A percentile compares a stretch with the other conserved stretches of the same genome.
Conservation (phyloP, 768 basidiomycete genomes). For the Tephrocybe rancida region DNA sequence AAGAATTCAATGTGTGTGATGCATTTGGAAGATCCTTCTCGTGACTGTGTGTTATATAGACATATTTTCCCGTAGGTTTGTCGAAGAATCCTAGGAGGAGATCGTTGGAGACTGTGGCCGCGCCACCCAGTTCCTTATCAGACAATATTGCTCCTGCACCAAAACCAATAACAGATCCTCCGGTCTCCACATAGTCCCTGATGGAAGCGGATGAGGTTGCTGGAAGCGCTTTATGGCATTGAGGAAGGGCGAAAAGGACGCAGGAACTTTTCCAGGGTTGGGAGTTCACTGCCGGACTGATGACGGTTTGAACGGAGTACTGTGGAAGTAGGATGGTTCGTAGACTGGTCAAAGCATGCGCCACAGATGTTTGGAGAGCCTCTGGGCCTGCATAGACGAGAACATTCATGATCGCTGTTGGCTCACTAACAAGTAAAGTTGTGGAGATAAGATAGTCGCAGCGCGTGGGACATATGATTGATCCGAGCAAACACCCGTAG, state of each 20-base stretch:
- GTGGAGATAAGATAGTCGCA: background rate
- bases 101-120: conserved; percentile 22
- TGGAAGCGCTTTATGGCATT: conserved; percentile 47
- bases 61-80: conserved; percentile 30
- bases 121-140: conserved; percentile 24
- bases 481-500: no score
- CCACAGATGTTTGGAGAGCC: conserved; percentile 45
- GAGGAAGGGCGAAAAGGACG: conserved; percentile 79
- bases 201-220: conserved; percentile 47
- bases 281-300: conserved; percentile 52
- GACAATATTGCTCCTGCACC: conserved; percentile 55
- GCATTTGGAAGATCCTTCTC: conserved; percentile 11
- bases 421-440: background rate
- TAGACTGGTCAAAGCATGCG: conserved; percentile 48
- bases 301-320: conserved; percentile 77
- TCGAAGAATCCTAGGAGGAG: conserved; percentile 39
- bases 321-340: conserved; percentile 63
- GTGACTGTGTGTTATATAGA: conserved; percentile 25
- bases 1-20: conserved; percentile 18
- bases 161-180: conserved; percentile 73
- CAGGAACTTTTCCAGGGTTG: conserved; percentile 82
- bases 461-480: no score
- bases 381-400: conserved; percentile 72
- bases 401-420: conserved; percentile 59
- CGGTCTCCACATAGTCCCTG: conserved; percentile 59